A percentile compares a stretch with the other conserved stretches of the same genome.
These are phyloP conservation scores for Russula vinacea DNA, from an alignment of 768 basidiomycete genomes.

Conservation along the genomic window DNA sequence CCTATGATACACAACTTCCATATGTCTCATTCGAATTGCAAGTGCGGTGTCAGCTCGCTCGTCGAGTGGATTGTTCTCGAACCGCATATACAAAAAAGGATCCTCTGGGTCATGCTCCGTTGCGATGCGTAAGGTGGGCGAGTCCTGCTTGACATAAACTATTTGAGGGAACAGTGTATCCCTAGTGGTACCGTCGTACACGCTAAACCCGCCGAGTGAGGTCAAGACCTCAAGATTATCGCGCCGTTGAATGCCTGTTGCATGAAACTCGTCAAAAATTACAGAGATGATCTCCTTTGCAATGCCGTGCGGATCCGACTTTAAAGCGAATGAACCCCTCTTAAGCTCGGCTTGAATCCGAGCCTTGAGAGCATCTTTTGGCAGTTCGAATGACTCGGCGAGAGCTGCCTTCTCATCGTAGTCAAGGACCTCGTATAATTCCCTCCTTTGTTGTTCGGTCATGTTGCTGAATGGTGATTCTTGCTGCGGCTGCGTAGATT, in stretches of 20 bases:
- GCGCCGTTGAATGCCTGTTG: conserved; percentile 77
- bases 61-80: conserved; percentile 90
- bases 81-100: conserved; percentile 85
- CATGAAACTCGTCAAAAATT: conserved; percentile 83
- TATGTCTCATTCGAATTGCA: conserved; percentile 85
- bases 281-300: conserved; percentile 76
- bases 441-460: conserved; percentile 85
- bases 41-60: conserved; percentile 88
- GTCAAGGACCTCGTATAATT: conserved; percentile 87
- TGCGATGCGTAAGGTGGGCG: not conserved
- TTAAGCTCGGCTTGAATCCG: conserved; percentile 74
- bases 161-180: conserved; percentile 85
- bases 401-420: conserved; percentile 85
- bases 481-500: conserved; percentile 39
- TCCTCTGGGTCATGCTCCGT: conserved; percentile 37
- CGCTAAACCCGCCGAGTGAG: conserved; percentile 79
- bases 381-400: conserved; percentile 62
- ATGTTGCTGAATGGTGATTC: conserved; percentile 65
- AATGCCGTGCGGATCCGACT: conserved; percentile 62
- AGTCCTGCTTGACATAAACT: conserved; percentile 60
- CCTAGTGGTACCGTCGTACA: conserved; percentile 87
- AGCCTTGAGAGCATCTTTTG: conserved; percentile 76
- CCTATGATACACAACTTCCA: conserved; percentile 95
- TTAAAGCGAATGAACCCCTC: conserved; percentile 84
- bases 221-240: conserved; percentile 84